Base-by-base conservation (phyloP, 2,329 filamentous ascomycete species). In the Colletotrichum lindemuthianum region DNA sequence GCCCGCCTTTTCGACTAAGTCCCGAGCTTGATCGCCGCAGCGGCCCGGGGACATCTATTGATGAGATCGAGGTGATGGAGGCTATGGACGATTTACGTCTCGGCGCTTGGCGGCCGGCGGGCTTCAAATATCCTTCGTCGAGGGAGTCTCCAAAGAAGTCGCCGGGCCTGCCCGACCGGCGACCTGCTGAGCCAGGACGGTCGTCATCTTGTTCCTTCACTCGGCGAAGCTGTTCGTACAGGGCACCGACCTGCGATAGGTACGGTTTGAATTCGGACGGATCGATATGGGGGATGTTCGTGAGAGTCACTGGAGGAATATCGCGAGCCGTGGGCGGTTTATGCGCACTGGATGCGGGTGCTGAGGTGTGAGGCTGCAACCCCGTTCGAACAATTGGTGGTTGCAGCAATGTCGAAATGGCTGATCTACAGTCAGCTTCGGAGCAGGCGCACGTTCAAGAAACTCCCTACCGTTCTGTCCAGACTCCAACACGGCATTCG, bases 401-500 rank as follows among this genome's bases (percentile, higher is more conserved):
- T 73, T 97, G 92, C 4, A 98, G 86, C n/a, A 98, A 85, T 1
- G 93, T 97, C 8, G 94, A 97, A 71, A 98, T 98, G 67, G 96
- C 91, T 92, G 68, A 11, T 59, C 58, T 34, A 16, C 60, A 51
- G 56, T 53, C 41, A 60, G 54, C 49, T 54, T 40, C 12, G 8
- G 7, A 32, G 37, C 11, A 10, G 36, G 33, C 34, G 66, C 33
- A 65, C 50, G 53, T 40, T 34, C 33, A 36, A 16, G 32, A 6
- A 24, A n/a, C 40, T 32, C 24, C 15, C 36, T 76, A 92, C 90
- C 93, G 86, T 97, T 97, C 71, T 94, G 92, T 10, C 90, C 88
- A n/a, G 88, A 87, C 77, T 97, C 93, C 40, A 83, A 77, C 12
- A 87, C 77, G 13, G 89, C 84, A 65, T 84, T 78, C 65, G 82